Evolutionary conservation across 2,329 filamentous ascomycete genomes (phyloP), one percentile per base, ranked within the genome.

Genomic region (Microdochium nivale): DNA sequence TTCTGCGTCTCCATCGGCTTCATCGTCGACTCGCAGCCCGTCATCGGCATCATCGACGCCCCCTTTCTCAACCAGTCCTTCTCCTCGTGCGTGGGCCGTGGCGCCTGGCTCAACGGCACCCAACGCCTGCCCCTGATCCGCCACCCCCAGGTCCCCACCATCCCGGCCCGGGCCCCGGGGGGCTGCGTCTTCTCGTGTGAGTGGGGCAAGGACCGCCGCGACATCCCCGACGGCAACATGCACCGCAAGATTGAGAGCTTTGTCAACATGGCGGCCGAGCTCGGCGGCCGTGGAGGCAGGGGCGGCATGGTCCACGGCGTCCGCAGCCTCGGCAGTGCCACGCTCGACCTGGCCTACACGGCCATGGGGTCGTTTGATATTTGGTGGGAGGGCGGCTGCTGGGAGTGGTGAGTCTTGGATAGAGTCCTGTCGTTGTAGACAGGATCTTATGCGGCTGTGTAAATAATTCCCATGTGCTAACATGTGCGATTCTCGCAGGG

Each of bases 321-420:
- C 47, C 70, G 87, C 54, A 87, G 85, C 64, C 64, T 90, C 52
- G 86, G 86, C 3, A 86, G 84, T 61, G 87, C 87, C 9, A 88
- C 87, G 1, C 63, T 90, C 51, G 87, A 90, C 65, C 67, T 90
- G 48, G 86, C 86, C 0, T 90, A 90, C 63, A 80, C 81, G 10
- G 87, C 87, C 13, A 87, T 87, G 77, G 87, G 87, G 0, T 74
- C 81, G 0, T 84, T 90, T 57, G 87, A 90, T 66, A 88, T 90
- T 11, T 90, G 87, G 86, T 90, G 86, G 86, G 86, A 90, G 63
- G 87, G 86, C 2, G 86, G 86, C 0, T 89, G 86, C 60, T 89
- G 86, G 86, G 87, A 90, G 67, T 90, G 87, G 83, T 84, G 59
- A 57, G 75, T 65, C 43, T 25, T 14, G 44, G 32, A 30, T 16